phyloP scores from a whole-genome alignment of 73 alveolate species.

The Paramecium bursaria region DNA sequence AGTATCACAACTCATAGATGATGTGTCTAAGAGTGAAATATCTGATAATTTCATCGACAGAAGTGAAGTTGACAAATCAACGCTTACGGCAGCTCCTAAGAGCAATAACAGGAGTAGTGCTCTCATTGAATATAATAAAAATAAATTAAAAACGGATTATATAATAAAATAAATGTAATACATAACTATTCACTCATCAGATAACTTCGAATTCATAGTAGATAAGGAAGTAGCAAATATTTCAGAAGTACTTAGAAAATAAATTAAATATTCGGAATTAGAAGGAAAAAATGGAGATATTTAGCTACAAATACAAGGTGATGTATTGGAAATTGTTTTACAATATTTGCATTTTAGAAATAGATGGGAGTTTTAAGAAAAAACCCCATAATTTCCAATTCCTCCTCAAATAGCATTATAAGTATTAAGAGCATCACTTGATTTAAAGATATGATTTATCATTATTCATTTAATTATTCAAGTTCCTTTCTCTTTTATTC shows the following conservation, averaged over 20 bases:
- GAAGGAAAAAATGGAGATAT: constrained; percentile 11
- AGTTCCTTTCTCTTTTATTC: too few relatives aligned
- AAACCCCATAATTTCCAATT: constrained; percentile 17
- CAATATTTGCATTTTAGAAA: constrained; percentile 30
- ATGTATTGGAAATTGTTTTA: constrained; percentile 6
- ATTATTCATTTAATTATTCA: background rate
- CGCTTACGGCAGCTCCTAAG: too few relatives aligned
- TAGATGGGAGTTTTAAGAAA: constrained; percentile 46
- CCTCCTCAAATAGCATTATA: constrained; percentile 18
- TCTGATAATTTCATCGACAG: constrained; percentile 33
- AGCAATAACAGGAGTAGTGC: too few relatives aligned
- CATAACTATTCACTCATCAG: constrained; percentile 7
- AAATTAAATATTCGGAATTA: background rate
- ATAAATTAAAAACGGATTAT: too few relatives aligned
- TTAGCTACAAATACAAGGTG: constrained; percentile 20
- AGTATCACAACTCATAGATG: constrained; percentile 56
- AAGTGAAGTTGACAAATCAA: constrained; percentile 20
- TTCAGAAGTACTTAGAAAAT: constrained; percentile 15
- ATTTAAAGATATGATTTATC: constrained; percentile 18
- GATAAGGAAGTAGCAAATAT: constrained; percentile 18
- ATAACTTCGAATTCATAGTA: constrained; percentile 23
- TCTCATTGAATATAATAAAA: too few relatives aligned
- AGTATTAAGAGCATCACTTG: constrained; percentile 41
- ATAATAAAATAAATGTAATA: background rate
- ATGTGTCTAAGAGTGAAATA: constrained; percentile 36